Conservation (phyloP, 108 stramenopile species). For the Nitzschia sp. region DNA sequence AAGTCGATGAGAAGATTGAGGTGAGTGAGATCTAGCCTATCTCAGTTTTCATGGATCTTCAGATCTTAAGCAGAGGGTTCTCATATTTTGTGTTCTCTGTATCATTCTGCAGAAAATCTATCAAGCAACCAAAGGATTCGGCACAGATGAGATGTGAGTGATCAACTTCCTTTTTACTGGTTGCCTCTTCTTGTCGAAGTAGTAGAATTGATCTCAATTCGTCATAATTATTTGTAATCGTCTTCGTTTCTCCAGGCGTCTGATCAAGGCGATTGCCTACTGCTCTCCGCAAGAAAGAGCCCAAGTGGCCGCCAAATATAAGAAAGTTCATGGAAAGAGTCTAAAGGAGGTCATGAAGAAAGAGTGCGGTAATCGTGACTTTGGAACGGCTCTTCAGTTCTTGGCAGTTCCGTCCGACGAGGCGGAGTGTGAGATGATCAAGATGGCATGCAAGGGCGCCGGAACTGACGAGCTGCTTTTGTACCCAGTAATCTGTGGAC, state of each 20-base stretch:
- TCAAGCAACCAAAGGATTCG: constrained; percentile 33
- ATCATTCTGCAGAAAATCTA: constrained; percentile 21
- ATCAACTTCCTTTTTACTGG: neutral
- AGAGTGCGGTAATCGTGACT: constrained; percentile 54
- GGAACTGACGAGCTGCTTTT: constrained; percentile 53
- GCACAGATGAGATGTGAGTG: constrained; percentile 29
- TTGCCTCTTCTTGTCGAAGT: neutral
- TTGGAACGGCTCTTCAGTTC: constrained; percentile 52
- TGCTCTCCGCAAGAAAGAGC: constrained; percentile 33
- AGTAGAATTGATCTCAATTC: neutral
- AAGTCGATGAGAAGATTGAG: constrained; percentile 37
- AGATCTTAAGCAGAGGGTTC: no score
- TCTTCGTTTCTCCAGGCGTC: constrained; percentile 19
- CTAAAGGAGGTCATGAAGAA: constrained; percentile 58
- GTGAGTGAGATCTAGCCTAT: constrained; percentile 1
- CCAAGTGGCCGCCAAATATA: constrained; percentile 51
- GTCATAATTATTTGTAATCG: no score
- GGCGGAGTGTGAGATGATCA: constrained; percentile 60
- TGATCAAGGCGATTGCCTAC: constrained; percentile 39
- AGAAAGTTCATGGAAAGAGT: constrained; percentile 42
- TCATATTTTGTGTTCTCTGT: neutral
- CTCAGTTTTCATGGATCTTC: no score
- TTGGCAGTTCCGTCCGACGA: constrained; percentile 46
- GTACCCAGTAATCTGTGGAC: constrained; percentile 55
- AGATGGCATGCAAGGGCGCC: constrained; percentile 51